phyloP scores from a whole-genome alignment of 352 stramenopile genomes.

The Globisporangium spinosum region DNA sequence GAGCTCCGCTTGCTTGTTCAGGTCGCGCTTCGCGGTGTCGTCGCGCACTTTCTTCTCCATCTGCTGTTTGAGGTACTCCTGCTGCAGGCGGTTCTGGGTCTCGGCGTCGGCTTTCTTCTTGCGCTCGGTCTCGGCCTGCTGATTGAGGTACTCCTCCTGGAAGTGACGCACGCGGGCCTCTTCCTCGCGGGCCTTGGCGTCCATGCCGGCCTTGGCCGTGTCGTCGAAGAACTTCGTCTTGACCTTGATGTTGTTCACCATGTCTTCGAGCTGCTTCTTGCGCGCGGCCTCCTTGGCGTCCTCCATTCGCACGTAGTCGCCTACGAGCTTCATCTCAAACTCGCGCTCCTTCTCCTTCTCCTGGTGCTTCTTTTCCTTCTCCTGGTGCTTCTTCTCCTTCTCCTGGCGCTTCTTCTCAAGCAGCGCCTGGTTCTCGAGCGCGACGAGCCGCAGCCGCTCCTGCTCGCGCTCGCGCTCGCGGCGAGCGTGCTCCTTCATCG shows the following conservation, averaged over 20 bases:
- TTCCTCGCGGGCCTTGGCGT: slow-evolving; percentile 60
- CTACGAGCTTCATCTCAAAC: slow-evolving; percentile 60
- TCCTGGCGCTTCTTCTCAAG: slow-evolving; percentile 54
- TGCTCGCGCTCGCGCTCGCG: slow-evolving; percentile 52
- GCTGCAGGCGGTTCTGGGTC: slow-evolving; percentile 38
- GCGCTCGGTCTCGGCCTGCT: slow-evolving; percentile 47
- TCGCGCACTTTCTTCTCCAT: slow-evolving; percentile 78
- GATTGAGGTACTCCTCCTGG: slow-evolving; percentile 59
- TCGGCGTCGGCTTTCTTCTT: slow-evolving; percentile 59
- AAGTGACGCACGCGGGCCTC: slow-evolving; percentile 57
- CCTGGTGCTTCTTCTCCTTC: slow-evolving; percentile 48
- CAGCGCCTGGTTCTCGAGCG: slow-evolving; percentile 60
- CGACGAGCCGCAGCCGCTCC: slow-evolving; percentile 49
- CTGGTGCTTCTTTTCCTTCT: slow-evolving; percentile 51
- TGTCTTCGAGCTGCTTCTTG: slow-evolving; percentile 60
- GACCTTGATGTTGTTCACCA: slow-evolving; percentile 70
- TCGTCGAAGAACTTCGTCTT: slow-evolving; percentile 86
- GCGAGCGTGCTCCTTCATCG: slow-evolving; percentile 36
- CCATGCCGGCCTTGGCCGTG: slow-evolving; percentile 64
- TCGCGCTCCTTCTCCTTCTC: slow-evolving; percentile 49
- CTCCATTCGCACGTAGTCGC: slow-evolving; percentile 75
- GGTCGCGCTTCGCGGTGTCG: slow-evolving; percentile 41
- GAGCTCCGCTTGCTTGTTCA: slow-evolving; percentile 80
- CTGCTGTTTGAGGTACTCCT: slow-evolving; percentile 53
- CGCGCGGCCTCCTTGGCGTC: slow-evolving; percentile 59